Percentiles rank a stretch among this genome's conserved stretches.
These are phyloP conservation scores for Neofusicoccum parvum DNA, from an alignment of 2,329 filamentous ascomycete genomes.

Conservation along the genomic window DNA sequence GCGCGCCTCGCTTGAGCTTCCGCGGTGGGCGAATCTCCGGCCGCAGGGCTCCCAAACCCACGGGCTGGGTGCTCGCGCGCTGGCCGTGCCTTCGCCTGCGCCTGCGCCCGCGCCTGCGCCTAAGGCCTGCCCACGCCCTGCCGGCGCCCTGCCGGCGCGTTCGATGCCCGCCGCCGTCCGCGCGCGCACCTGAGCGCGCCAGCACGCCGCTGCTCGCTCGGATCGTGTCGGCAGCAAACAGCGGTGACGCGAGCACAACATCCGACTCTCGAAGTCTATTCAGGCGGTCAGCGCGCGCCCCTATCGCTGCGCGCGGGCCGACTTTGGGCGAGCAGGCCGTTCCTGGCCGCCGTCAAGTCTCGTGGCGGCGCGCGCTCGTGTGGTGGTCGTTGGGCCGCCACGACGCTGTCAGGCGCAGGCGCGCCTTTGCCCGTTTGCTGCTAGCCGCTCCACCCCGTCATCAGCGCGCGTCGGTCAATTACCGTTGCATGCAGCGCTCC, in stretches of 20 bases:
- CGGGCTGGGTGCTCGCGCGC: constrained; percentile 1
- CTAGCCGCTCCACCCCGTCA: constrained; percentile 10
- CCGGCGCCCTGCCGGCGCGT: no score
- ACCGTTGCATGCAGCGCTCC: constrained; percentile 13
- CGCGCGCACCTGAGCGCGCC: no score
- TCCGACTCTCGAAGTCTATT: constrained; percentile 19
- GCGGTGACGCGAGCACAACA: constrained; percentile 18
- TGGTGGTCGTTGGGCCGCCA: not conserved
- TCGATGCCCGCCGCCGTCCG: not conserved
- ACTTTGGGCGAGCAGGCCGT: constrained; percentile 15
- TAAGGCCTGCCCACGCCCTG: no score
- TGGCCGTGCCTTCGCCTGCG: constrained; percentile 15
- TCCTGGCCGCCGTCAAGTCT: constrained; percentile 11
- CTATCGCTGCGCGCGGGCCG: constrained; percentile 17
- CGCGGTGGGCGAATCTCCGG: constrained; percentile 16
- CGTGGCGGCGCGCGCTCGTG: constrained; percentile 15
- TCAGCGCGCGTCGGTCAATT: constrained; percentile 11
- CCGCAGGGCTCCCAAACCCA: constrained; percentile 17
- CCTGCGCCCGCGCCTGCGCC: no score
- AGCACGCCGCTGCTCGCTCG: not conserved
- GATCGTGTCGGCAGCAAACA: constrained; percentile 13
- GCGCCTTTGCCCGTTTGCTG: constrained; percentile 6
- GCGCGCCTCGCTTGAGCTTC: constrained; percentile 12
- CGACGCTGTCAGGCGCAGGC: constrained; percentile 8
- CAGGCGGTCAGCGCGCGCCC: constrained; percentile 13